Conservation (phyloP, 352 stramenopile genomes). For the Phytophthora niederhauseri region DNA sequence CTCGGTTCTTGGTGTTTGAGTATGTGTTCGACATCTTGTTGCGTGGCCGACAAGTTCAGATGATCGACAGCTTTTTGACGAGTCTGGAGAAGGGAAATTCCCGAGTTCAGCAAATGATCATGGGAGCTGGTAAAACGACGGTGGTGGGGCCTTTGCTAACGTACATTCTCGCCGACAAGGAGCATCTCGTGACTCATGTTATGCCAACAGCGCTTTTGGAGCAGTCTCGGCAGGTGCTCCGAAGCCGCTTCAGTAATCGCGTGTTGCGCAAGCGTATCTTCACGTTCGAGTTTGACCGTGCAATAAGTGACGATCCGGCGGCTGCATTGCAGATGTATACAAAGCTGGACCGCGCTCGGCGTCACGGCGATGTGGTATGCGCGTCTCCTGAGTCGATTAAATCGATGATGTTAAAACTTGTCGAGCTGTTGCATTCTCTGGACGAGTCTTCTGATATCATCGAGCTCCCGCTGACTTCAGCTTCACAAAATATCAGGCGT, state of each 20-base stretch:
- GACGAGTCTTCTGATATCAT: constrained; percentile 84
- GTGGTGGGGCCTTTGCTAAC: constrained; percentile 98
- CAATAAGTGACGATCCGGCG: constrained; percentile 84
- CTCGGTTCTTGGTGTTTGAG: constrained; percentile 99
- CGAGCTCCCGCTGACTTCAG: constrained; percentile 54
- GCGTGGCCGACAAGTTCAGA: constrained; percentile 97
- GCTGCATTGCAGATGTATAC: constrained; percentile 67
- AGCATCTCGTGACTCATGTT: constrained; percentile 97
- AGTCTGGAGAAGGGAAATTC: constrained; percentile 80
- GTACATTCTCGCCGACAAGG: constrained; percentile 97
- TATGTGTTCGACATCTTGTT: constrained; percentile 99
- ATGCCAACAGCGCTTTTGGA: constrained; percentile 99
- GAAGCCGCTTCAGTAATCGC: constrained; percentile 97
- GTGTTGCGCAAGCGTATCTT: constrained; percentile 99
- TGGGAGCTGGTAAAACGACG: constrained; percentile 99
- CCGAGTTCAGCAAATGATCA: constrained; percentile 99
- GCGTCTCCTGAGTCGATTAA: constrained; percentile 99
- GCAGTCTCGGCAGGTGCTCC: constrained; percentile 97
- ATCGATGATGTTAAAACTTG: constrained; percentile 99
- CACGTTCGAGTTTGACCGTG: constrained; percentile 98
- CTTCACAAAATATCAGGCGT: constrained; percentile 76
- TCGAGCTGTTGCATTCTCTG: constrained; percentile 93
- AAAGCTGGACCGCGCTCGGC: constrained; percentile 91
- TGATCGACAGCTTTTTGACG: constrained; percentile 98
- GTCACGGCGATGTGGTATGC: constrained; percentile 96